Conservation (phyloP, 768 basidiomycete genomes). For the Collybia mongolica region DNA sequence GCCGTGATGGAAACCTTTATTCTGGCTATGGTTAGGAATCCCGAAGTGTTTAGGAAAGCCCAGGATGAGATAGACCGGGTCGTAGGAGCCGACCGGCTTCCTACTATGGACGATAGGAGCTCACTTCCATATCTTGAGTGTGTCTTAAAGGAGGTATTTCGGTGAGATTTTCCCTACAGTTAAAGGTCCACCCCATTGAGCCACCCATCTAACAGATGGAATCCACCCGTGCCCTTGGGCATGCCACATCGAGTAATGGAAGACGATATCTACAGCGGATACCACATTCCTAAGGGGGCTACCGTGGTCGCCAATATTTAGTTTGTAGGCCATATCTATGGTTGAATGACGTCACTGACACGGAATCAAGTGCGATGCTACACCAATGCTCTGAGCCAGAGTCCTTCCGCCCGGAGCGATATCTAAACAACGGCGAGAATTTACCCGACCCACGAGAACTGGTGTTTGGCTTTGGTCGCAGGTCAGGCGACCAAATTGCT, state of each 20-base stretch:
- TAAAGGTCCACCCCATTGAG: too few species aligned
- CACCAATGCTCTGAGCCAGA: slow-evolving; percentile 45
- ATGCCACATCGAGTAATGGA: slow-evolving; percentile 52
- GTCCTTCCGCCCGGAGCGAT: slow-evolving; percentile 50
- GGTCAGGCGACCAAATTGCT: slow-evolving; percentile 26
- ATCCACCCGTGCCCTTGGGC: slow-evolving; percentile 47
- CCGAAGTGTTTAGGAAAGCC: slow-evolving; percentile 44
- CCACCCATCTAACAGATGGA: slow-evolving; percentile 33
- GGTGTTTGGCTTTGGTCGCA: slow-evolving; percentile 58
- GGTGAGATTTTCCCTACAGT: slow-evolving; percentile 25
- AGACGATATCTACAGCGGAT: slow-evolving; percentile 47
- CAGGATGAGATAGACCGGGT: slow-evolving; percentile 53
- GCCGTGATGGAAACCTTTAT: slow-evolving; percentile 48
- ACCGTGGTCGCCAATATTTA: slow-evolving; percentile 43
- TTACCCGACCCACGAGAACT: slow-evolving; percentile 45
- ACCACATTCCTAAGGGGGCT: slow-evolving; percentile 44
- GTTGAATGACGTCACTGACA: background rate
- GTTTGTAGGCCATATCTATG: slow-evolving; percentile 23
- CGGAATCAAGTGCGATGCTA: slow-evolving; percentile 35
- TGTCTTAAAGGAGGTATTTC: slow-evolving; percentile 45
- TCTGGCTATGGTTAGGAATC: slow-evolving; percentile 54
- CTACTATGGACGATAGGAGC: slow-evolving; percentile 40
- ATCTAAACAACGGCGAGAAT: slow-evolving; percentile 30
- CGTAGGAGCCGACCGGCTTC: slow-evolving; percentile 43
- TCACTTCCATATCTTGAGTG: slow-evolving; percentile 48